Conservation (phyloP, 805 yeast species). For the Candida oleophila region DNA sequence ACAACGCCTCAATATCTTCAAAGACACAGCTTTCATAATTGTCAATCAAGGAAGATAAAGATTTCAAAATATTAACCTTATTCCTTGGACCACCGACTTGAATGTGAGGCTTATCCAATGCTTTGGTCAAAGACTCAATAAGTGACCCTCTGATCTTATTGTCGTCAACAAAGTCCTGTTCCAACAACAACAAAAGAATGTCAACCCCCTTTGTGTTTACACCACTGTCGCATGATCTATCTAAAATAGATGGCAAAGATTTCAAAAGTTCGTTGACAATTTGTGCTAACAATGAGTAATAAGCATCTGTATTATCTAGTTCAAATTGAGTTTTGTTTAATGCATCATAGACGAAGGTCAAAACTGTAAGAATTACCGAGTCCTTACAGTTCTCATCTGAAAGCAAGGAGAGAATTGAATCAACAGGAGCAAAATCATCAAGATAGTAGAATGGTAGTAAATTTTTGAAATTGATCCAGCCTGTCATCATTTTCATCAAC, state of each 20-base stretch:
- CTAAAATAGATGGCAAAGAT: conserved; percentile 50
- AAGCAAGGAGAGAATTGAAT: conserved; percentile 56
- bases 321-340: conserved; percentile 21
- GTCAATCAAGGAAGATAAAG: conserved; percentile 54
- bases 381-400: conserved; percentile 61
- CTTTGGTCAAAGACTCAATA: conserved; percentile 55
- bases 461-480: conserved; percentile 46
- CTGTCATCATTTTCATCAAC: conserved; percentile 60
- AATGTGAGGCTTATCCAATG: conserved; percentile 56
- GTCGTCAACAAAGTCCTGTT: conserved; percentile 57
- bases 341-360: conserved; percentile 53
- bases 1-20: conserved; percentile 49
- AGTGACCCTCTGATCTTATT: conserved; percentile 52
- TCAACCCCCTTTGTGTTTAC: conserved; percentile 54
- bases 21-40: conserved; percentile 51
- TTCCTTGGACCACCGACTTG: conserved; percentile 49
- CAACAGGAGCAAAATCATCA: conserved; percentile 55
- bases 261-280: conserved; percentile 58
- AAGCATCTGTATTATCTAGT: conserved; percentile 36
- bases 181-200: conserved; percentile 50
- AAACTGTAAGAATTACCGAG: conserved; percentile 53
- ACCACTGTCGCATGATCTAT: conserved; percentile 38
- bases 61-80: conserved; percentile 54
- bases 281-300: conserved; percentile 49
- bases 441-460: conserved; percentile 52